Percentiles rank a stretch among this genome's conserved stretches.
Evolutionary conservation across 2,329 filamentous ascomycete genomes (phyloP).

Genomic region (Periconia sp.): DNA sequence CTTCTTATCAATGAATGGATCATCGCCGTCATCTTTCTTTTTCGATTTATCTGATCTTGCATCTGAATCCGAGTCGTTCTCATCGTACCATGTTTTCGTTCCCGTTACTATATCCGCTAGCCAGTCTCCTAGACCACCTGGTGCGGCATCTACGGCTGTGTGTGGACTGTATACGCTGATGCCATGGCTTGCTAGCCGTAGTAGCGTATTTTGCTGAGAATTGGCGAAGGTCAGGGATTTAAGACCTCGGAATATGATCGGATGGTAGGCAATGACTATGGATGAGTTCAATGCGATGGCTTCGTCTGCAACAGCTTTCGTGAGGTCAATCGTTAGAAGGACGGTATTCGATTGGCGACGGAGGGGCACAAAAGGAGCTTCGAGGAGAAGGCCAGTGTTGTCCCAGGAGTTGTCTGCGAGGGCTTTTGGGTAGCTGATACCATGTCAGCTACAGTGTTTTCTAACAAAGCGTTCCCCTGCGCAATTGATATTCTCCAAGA

Average conservation of each 20-base stretch:
- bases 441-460: no score
- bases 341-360: conserved; percentile 68
- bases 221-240: conserved; percentile 87
- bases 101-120: conserved; percentile 83
- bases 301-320: conserved; percentile 85
- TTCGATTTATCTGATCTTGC: conserved; percentile 10
- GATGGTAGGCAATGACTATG: conserved; percentile 90
- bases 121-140: conserved; percentile 90
- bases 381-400: conserved; percentile 85
- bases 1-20: conserved; percentile 46
- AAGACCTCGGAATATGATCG: conserved; percentile 92
- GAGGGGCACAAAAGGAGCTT: conserved; percentile 67
- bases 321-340: conserved; percentile 89
- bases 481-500: no score
- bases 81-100: conserved; percentile 39
- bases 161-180: conserved; percentile 97
- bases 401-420: conserved; percentile 92
- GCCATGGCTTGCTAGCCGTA: conserved; percentile 81
- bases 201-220: conserved; percentile 83
- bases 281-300: conserved; percentile 78
- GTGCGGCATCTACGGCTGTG: conserved; percentile 89
- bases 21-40: conserved; percentile 32
- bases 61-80: conserved; percentile 9
- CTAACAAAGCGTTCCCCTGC: no score
- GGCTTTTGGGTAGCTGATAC: conserved; percentile 80